Evolutionary conservation across 2,329 filamentous ascomycete genomes (phyloP).

Genomic region (Graphiopsis chlorocephala): DNA sequence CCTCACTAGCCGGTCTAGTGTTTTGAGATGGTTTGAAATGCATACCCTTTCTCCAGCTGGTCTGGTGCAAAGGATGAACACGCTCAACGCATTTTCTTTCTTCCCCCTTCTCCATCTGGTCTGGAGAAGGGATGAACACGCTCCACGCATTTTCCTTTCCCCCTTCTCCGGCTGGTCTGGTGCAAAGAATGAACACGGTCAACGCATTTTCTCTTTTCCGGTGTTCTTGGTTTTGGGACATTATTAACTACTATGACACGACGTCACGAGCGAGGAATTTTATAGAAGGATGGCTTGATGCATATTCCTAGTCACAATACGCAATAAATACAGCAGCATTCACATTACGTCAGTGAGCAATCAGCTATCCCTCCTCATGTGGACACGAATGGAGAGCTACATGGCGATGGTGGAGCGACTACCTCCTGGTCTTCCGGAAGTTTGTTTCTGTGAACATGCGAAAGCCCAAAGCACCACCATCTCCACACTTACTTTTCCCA

Average conservation of each 20-base stretch:
- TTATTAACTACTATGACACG: neutral
- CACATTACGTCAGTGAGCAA: neutral
- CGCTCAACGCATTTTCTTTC: neutral
- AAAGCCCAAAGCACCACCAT: too few relatives aligned
- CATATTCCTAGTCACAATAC: neutral
- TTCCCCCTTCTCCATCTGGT: neutral
- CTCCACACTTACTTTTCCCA: too few relatives aligned
- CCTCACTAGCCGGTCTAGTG: neutral
- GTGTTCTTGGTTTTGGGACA: neutral
- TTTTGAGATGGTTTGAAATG: neutral
- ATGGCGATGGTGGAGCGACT: neutral
- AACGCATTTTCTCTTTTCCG: neutral
- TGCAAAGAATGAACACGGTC: neutral
- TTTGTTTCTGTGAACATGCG: neutral
- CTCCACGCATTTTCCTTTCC: neutral
- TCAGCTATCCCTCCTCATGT: neutral
- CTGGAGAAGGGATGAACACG: neutral
- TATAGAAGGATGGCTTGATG: neutral
- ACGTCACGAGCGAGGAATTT: neutral
- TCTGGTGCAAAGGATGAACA: neutral
- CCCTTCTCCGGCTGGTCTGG: neutral
- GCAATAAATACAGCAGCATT: neutral
- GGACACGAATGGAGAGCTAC: neutral
- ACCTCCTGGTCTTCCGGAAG: neutral
- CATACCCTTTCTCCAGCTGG: neutral